A percentile compares a stretch with the other conserved stretches of the same genome.
phyloP scores from a whole-genome alignment of 148 eudicot species.

The Hydrangea macrophylla region DNA sequence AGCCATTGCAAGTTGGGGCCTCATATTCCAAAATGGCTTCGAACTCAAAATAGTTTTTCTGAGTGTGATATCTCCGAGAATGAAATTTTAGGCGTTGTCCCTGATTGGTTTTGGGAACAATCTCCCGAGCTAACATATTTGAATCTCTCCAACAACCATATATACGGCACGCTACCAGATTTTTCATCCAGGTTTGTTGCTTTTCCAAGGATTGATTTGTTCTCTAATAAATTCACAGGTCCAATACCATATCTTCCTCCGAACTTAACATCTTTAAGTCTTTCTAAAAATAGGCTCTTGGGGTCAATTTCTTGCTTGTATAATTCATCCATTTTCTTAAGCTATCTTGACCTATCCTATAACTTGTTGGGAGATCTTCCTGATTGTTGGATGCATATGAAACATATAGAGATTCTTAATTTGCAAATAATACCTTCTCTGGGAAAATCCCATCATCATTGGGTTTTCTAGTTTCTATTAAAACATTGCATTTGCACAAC shows the following conservation, averaged over 20 bases:
- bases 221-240: neutral
- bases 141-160: conserved; percentile 9
- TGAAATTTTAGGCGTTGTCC: conserved; percentile 1
- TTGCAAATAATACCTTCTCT: neutral
- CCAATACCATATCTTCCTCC: conserved; percentile 1
- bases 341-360: conserved; percentile 6
- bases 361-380: conserved; percentile 11
- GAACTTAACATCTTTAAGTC: neutral
- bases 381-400: neutral
- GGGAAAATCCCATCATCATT: too few species aligned
- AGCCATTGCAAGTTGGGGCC: neutral
- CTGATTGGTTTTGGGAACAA: neutral
- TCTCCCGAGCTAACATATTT: neutral
- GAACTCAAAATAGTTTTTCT: neutral
- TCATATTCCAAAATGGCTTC: conserved; percentile 15
- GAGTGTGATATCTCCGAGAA: neutral
- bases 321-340: too few species aligned
- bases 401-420: neutral
- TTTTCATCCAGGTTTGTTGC: neutral
- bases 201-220: neutral
- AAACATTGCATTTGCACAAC: neutral
- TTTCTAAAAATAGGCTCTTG: neutral
- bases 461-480: neutral
- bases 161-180: conserved; percentile 5
- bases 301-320: too few species aligned